Conservation (phyloP, 495 filamentous ascomycete species). For the Talaromyces trachyspermus region DNA sequence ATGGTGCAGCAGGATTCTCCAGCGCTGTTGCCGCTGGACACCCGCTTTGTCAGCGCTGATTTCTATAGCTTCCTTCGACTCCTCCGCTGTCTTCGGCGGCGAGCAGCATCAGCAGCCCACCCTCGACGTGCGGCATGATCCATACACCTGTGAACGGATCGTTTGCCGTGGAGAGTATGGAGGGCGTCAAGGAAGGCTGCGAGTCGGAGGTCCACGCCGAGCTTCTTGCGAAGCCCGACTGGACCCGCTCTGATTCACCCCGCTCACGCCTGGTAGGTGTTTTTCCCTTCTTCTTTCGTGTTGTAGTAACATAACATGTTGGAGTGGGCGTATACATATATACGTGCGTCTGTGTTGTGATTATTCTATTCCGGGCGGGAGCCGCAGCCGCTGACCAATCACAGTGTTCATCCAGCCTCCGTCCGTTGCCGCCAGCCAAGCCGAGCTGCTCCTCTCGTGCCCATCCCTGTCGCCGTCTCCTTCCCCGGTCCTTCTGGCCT, state of each 20-base stretch:
- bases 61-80: constrained; percentile 73
- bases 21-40: constrained; percentile 68
- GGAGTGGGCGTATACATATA: too few relatives aligned
- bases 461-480: constrained; percentile 63
- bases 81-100: constrained; percentile 80
- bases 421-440: constrained; percentile 56
- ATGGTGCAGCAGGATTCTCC: constrained; percentile 65
- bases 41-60: constrained; percentile 60
- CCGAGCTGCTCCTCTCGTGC: constrained; percentile 68
- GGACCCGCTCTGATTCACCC: constrained; percentile 72
- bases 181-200: constrained; percentile 76
- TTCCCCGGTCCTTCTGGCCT: constrained; percentile 59
- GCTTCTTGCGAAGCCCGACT: constrained; percentile 69
- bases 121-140: constrained; percentile 65
- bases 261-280: constrained; percentile 87
- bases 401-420: constrained; percentile 78
- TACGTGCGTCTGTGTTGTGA: background rate
- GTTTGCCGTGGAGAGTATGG: constrained; percentile 70
- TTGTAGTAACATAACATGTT: too few relatives aligned
- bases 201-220: constrained; percentile 68
- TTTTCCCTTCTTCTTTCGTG: constrained; percentile 14
- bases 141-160: constrained; percentile 75
- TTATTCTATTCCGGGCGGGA: background rate
- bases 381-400: constrained; percentile 13
- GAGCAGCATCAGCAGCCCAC: constrained; percentile 81